Conservation (phyloP, 805 yeast species). For the Candida michaelii region DNA sequence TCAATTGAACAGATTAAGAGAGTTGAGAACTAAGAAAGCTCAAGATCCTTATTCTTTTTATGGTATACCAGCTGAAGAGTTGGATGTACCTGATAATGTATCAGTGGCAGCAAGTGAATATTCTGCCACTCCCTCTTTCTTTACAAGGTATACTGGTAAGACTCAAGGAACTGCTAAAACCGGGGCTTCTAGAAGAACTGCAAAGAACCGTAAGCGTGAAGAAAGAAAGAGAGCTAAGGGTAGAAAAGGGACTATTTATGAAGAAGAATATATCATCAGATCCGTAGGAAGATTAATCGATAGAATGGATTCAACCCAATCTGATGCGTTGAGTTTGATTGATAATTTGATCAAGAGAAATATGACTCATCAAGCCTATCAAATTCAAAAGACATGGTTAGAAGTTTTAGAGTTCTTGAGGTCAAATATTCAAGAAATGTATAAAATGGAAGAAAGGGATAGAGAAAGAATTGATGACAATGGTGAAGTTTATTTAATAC, state of each 20-base stretch:
- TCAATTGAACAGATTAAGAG: conserved; percentile 81
- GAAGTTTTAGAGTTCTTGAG: conserved; percentile 56
- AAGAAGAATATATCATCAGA: conserved; percentile 88
- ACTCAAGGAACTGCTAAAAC: conserved; percentile 95
- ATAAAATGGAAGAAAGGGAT: conserved; percentile 77
- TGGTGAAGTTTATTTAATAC: conserved; percentile 77
- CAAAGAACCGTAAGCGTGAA: conserved; percentile 90
- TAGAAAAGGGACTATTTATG: conserved; percentile 95
- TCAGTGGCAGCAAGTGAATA: conserved; percentile 94
- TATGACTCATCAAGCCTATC: conserved; percentile 77
- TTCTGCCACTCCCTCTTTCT: conserved; percentile 87
- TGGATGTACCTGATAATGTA: conserved; percentile 86
- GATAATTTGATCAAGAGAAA: conserved; percentile 73
- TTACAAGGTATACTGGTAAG: conserved; percentile 95
- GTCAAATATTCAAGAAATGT: conserved; percentile 72
- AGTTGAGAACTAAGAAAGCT: conserved; percentile 76
- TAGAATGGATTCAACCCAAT: conserved; percentile 68
- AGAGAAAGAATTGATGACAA: conserved; percentile 87
- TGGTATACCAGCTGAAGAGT: conserved; percentile 55
- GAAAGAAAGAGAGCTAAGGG: conserved; percentile 96
- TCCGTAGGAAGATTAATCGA: conserved; percentile 88
- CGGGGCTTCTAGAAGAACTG: conserved; percentile 89
- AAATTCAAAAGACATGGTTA: conserved; percentile 66
- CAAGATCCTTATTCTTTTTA: conserved; percentile 86
- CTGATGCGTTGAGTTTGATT: conserved; percentile 71